phyloP scores from a whole-genome alignment of 352 stramenopile species.

The Pythium sukuiense region DNA sequence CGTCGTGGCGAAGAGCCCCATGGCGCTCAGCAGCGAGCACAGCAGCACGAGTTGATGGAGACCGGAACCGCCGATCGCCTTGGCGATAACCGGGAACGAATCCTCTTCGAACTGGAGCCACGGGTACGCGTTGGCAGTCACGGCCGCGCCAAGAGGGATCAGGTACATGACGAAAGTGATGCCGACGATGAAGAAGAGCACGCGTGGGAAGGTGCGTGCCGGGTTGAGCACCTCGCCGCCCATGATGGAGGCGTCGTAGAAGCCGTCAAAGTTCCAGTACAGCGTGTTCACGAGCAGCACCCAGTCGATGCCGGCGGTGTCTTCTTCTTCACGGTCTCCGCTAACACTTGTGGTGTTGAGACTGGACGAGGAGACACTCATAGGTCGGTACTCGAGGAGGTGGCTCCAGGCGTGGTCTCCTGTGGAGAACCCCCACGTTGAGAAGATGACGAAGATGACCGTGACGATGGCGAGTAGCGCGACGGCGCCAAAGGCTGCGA shows the following conservation, averaged over 20 bases:
- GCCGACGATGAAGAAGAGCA: conserved; percentile 72
- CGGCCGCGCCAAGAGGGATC: conserved; percentile 8
- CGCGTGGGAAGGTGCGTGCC: conserved; percentile 33
- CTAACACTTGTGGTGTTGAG: not conserved
- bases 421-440: not conserved
- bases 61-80: conserved; percentile 51
- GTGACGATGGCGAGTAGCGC: conserved; percentile 28
- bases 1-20: conserved; percentile 81
- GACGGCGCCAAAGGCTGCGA: conserved; percentile 29
- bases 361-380: not conserved
- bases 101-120: conserved; percentile 14
- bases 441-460: not conserved
- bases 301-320: conserved; percentile 52
- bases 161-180: conserved; percentile 42
- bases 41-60: conserved; percentile 57
- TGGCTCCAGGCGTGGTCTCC: not conserved
- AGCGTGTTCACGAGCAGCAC: conserved; percentile 87
- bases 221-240: conserved; percentile 81
- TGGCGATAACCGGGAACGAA: not conserved
- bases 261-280: conserved; percentile 94
- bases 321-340: not conserved
- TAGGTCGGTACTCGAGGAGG: not conserved
- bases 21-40: conserved; percentile 46
- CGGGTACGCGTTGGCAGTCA: not conserved
- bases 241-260: conserved; percentile 78